Conservation (phyloP, 148 eudicot species). For the Vaccinium macrocarpon region DNA sequence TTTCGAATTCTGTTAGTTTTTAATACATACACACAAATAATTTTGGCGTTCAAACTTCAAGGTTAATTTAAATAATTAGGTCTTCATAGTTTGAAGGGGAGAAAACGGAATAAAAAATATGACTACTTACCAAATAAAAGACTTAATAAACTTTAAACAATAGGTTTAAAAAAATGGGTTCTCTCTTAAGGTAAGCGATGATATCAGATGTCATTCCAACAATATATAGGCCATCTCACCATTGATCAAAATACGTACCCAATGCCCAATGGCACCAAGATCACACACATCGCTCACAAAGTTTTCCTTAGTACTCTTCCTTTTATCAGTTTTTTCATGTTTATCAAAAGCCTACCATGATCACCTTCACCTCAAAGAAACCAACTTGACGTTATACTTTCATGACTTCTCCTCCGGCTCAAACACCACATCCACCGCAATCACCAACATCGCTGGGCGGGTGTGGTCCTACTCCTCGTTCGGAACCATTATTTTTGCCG, state of each 20-base stretch:
- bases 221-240: too few relatives aligned
- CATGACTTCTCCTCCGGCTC: neutral
- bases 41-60: too few relatives aligned
- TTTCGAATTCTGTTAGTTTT: too few relatives aligned
- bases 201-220: too few relatives aligned
- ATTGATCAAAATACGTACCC: neutral
- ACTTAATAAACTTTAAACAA: too few relatives aligned
- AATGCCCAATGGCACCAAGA: neutral
- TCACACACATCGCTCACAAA: neutral
- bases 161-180: too few relatives aligned
- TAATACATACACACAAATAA: too few relatives aligned
- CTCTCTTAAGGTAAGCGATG: too few relatives aligned
- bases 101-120: too few relatives aligned
- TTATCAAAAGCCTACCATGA: neutral
- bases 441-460: neutral
- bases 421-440: neutral
- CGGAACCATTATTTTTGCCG: neutral
- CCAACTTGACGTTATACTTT: conserved; percentile 1
- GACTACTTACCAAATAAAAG: too few relatives aligned
- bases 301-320: neutral
- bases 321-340: neutral
- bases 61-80: too few relatives aligned
- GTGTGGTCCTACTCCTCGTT: neutral
- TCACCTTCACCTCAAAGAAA: neutral
- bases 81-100: too few relatives aligned